phyloP scores from a whole-genome alignment of 345 rosid species.

The Atalantia buxifolia region DNA sequence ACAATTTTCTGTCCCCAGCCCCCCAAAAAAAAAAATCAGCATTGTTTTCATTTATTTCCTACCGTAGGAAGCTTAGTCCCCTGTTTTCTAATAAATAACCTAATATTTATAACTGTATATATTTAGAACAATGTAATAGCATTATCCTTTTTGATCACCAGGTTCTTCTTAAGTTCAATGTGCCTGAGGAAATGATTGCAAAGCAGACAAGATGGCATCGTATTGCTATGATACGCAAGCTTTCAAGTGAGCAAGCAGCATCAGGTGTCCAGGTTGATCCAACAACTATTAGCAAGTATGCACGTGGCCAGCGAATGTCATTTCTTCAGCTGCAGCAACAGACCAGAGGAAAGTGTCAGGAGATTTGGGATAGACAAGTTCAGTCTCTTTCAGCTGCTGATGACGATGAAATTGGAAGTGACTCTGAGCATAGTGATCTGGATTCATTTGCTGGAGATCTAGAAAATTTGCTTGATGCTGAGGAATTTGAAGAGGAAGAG shows the following conservation, averaged over 20 bases:
- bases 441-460: conserved; percentile 99
- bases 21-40: no score
- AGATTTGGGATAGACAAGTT: conserved; percentile 96
- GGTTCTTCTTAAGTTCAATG: conserved; percentile 96
- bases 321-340: conserved; percentile 98
- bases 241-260: conserved; percentile 98
- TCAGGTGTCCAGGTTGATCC: conserved; percentile 96
- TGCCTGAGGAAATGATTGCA: conserved; percentile 83
- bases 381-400: conserved; percentile 78
- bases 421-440: conserved; percentile 90
- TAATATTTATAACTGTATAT: no score
- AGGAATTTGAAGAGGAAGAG: conserved; percentile 81
- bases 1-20: no score
- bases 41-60: no score
- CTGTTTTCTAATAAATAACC: no score
- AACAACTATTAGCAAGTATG: conserved; percentile 90
- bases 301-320: conserved; percentile 98
- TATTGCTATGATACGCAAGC: conserved; percentile 97
- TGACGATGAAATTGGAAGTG: conserved; percentile 85
- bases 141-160: conserved; percentile 20
- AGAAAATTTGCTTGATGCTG: conserved; percentile 97
- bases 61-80: no score
- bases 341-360: conserved; percentile 98
- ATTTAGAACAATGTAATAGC: no score
- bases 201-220: conserved; percentile 99